Percentiles rank a stretch among this genome's conserved stretches.
Conservation (phyloP, 176 grass and related monocot genomes). For the Eleusine indica region DNA sequence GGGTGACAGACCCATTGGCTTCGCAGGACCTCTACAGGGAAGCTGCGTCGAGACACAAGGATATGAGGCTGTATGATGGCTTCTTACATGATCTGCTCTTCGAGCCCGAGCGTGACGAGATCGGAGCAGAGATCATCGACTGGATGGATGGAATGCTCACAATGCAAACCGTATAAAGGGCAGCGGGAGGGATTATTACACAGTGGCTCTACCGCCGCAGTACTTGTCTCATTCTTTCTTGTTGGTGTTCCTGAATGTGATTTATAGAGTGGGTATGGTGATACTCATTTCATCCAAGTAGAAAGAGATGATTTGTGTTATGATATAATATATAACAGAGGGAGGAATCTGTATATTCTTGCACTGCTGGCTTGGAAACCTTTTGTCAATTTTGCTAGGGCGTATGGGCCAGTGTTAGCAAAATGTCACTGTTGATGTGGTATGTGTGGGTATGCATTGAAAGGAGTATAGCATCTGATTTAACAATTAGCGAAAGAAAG, state of each 20-base stretch:
- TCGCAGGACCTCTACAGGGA: conserved; percentile 73
- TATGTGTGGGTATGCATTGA: neutral
- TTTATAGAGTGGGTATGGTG: neutral
- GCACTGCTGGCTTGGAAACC: neutral
- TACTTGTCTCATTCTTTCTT: conserved; percentile 10
- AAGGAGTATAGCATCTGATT: neutral
- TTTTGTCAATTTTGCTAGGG: neutral
- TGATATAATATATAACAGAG: conserved; percentile 22
- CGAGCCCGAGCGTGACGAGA: conserved; percentile 84
- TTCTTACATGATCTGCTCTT: conserved; percentile 96
- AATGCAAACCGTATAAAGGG: neutral
- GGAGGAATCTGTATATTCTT: neutral
- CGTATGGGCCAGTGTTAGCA: neutral
- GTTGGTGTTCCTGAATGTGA: conserved; percentile 12
- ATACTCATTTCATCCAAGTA: neutral
- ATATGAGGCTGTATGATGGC: conserved; percentile 79
- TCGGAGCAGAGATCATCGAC: conserved; percentile 76
- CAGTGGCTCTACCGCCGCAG: neutral
- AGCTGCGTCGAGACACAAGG: conserved; percentile 68
- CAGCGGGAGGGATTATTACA: neutral
- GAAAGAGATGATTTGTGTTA: conserved; percentile 11
- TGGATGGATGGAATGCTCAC: conserved; percentile 86
- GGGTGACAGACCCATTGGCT: conserved; percentile 87
- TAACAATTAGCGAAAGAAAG: neutral
- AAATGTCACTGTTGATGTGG: neutral